A percentile compares a stretch with the other conserved stretches of the same genome.
These are phyloP conservation scores for Xylariaceae sp. DNA, from an alignment of 2,329 filamentous ascomycete genomes.

Conservation along the genomic window DNA sequence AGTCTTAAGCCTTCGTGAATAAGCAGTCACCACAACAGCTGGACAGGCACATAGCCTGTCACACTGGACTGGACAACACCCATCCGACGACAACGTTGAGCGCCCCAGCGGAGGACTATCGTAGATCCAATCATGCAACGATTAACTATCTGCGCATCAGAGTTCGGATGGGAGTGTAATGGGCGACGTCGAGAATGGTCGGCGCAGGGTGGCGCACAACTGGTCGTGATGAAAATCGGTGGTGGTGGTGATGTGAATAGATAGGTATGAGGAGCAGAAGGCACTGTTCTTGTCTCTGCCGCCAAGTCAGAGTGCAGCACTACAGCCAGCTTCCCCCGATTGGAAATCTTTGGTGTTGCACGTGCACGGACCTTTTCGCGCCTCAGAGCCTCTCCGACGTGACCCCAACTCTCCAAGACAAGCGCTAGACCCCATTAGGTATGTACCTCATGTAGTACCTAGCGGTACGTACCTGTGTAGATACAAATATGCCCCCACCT, in stretches of 20 bases:
- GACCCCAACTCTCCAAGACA: not conserved
- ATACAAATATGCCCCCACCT: no score
- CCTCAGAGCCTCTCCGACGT: constrained; percentile 12
- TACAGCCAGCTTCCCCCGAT: constrained; percentile 28
- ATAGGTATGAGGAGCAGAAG: constrained; percentile 16
- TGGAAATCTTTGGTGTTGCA: constrained; percentile 39
- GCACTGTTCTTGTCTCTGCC: constrained; percentile 7
- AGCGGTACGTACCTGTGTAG: no score
- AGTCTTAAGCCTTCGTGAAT: no score
- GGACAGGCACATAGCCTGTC: constrained; percentile 58
- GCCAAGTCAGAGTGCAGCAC: constrained; percentile 10
- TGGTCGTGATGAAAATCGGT: constrained; percentile 7
- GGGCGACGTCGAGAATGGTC: not conserved
- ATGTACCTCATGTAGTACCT: no score
- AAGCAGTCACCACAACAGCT: constrained; percentile 35
- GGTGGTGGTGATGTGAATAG: constrained; percentile 13
- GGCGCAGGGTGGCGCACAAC: constrained; percentile 10
- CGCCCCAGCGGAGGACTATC: constrained; percentile 4
- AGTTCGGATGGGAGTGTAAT: not conserved
- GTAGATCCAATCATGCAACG: constrained; percentile 14
- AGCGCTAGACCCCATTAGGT: not conserved
- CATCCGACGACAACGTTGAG: constrained; percentile 50
- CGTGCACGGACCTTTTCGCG: constrained; percentile 31
- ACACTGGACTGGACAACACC: constrained; percentile 52
- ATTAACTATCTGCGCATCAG: constrained; percentile 11